Percentiles rank a stretch among this genome's conserved stretches.
Evolutionary conservation across 805 yeast genomes (phyloP).

Genomic region (Suhomyces canberraensis): DNA sequence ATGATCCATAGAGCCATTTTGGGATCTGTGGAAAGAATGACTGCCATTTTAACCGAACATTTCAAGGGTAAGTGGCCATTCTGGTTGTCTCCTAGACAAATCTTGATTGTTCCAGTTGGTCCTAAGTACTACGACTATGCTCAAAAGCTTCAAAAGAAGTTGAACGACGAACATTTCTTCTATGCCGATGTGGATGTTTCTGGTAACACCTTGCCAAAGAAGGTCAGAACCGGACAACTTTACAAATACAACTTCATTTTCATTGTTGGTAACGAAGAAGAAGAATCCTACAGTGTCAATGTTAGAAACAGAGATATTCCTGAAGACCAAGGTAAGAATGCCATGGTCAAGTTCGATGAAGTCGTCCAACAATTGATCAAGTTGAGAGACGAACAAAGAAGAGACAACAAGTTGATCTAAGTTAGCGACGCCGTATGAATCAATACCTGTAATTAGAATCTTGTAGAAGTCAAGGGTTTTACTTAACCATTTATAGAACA

Average conservation of each 20-base stretch:
- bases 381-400: conserved; percentile 72
- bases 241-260: conserved; percentile 93
- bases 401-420: conserved; percentile 49
- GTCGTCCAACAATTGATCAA: conserved; percentile 66
- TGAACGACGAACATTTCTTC: conserved; percentile 68
- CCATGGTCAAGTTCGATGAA: conserved; percentile 66
- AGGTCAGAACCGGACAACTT: conserved; percentile 94
- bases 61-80: conserved; percentile 99
- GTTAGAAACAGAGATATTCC: conserved; percentile 95
- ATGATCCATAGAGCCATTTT: conserved; percentile 99
- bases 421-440: not conserved
- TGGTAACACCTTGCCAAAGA: conserved; percentile 97
- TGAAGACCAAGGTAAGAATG: conserved; percentile 91
- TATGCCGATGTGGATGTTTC: conserved; percentile 89
- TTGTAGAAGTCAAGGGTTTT: no score
- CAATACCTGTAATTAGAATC: not conserved
- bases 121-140: conserved; percentile 92
- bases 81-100: conserved; percentile 99
- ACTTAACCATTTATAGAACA: no score
- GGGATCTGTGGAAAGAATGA: conserved; percentile 99
- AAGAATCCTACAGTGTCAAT: conserved; percentile 74
- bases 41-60: conserved; percentile 96
- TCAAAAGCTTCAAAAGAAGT: conserved; percentile 64
- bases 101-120: conserved; percentile 94
- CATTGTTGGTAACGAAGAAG: conserved; percentile 95